These are phyloP conservation scores for Didymella pinodella DNA, from an alignment of 2,329 filamentous ascomycete species.

Conservation along the genomic window DNA sequence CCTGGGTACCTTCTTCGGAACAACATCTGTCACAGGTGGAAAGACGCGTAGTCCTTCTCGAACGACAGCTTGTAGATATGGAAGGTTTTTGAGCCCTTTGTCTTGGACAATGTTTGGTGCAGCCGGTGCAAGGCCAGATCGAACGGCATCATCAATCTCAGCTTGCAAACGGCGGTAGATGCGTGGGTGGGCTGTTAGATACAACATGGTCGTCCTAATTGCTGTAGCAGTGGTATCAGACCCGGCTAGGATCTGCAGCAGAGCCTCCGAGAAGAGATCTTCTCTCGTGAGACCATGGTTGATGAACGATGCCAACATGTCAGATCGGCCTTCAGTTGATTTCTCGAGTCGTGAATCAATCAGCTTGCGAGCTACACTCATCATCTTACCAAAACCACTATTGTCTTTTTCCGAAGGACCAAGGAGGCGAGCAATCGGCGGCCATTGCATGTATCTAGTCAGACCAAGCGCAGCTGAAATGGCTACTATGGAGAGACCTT, in stretches of 20 bases:
- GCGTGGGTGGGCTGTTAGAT: conserved; percentile 58
- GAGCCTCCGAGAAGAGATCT: conserved; percentile 52
- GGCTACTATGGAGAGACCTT: conserved; percentile 23
- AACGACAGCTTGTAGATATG: conserved; percentile 57
- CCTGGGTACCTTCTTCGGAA: conserved; percentile 36
- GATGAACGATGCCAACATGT: conserved; percentile 64
- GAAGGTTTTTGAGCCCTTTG: conserved; percentile 46
- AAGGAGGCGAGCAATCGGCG: conserved; percentile 30
- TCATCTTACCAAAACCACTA: conserved; percentile 35
- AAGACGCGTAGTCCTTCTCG: conserved; percentile 53
- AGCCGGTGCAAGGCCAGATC: conserved; percentile 24
- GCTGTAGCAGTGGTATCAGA: conserved; percentile 65
- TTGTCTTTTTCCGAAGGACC: conserved; percentile 45
- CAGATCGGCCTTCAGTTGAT: conserved; percentile 55
- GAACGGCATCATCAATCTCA: conserved; percentile 55
- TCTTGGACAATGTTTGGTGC: conserved; percentile 56
- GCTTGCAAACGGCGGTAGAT: conserved; percentile 55
- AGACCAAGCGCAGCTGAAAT: conserved; percentile 23
- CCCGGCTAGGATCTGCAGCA: conserved; percentile 61
- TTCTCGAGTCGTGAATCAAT: conserved; percentile 36
- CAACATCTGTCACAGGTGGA: conserved; percentile 44
- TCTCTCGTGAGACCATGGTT: conserved; percentile 52
- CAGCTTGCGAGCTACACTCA: conserved; percentile 27
- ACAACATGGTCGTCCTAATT: conserved; percentile 61
- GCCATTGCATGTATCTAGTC: conserved; percentile 26